phyloP scores from a whole-genome alignment of 768 basidiomycete species.

The Lentinula boryana region DNA sequence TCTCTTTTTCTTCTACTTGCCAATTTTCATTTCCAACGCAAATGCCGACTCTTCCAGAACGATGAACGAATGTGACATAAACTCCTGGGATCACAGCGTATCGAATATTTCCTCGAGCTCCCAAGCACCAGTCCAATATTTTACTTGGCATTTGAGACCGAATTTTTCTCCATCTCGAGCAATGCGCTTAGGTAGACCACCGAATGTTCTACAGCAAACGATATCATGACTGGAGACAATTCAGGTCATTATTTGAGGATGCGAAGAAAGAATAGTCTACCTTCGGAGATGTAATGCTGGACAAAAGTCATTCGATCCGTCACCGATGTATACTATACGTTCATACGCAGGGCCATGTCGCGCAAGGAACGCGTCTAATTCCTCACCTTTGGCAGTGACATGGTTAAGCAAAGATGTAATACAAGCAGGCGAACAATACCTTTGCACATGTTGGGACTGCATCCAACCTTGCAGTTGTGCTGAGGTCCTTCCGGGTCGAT shows the following conservation, averaged over 20 bases:
- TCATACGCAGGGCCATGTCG: slow-evolving; percentile 60
- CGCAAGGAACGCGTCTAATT: slow-evolving; percentile 76
- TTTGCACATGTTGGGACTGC: slow-evolving; percentile 98
- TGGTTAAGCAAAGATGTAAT: background rate
- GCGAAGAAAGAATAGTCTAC: slow-evolving; percentile 25
- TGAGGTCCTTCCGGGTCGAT: slow-evolving; percentile 74
- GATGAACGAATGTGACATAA: background rate
- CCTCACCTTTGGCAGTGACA: slow-evolving; percentile 57
- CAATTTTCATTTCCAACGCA: background rate
- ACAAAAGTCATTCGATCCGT: slow-evolving; percentile 95
- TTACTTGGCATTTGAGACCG: slow-evolving; percentile 67
- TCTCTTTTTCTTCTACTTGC: background rate
- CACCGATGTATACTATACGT: slow-evolving; percentile 85
- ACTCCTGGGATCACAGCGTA: slow-evolving; percentile 23
- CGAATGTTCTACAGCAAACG: slow-evolving; percentile 71
- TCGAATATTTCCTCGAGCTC: slow-evolving; percentile 85
- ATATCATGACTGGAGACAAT: slow-evolving; percentile 61
- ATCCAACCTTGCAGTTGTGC: slow-evolving; percentile 82
- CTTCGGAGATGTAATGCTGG: slow-evolving; percentile 76
- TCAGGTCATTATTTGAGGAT: background rate
- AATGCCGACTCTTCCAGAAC: background rate
- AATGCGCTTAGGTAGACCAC: slow-evolving; percentile 78
- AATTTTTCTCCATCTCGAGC: slow-evolving; percentile 54
- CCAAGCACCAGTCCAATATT: slow-evolving; percentile 94
- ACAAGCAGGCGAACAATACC: slow-evolving; percentile 32